Base-by-base conservation (phyloP, 345 rosid species). In the Citrus mangshanensis region DNA sequence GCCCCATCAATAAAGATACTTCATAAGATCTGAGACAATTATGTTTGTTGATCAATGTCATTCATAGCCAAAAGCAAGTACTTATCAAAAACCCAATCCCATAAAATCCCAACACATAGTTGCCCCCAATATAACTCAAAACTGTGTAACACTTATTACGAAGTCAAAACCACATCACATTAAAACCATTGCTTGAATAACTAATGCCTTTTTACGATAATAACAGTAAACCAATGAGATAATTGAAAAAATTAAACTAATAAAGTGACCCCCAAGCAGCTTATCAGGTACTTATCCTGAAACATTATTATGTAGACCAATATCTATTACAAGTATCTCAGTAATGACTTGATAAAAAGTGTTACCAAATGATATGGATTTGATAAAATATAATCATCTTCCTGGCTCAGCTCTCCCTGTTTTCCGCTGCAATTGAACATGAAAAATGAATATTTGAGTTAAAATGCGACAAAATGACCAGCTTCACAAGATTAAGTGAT, bases 351-450 rank as follows among this genome's bases (percentile, higher is more conserved):
- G 30, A 28, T 28, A 28, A 28, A 27, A 28, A 28, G 30, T 28
- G 30, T 28, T 28, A 28, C 30, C 30, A 28, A 28, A 28, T 28
- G 30, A 28, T 28, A 28, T 28, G 30, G 30, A 28, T 28, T 28
- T 28, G 30, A 28, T 28, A 28, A 28, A 28, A 28, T 28, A 28
- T 28, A 91, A 84, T 93, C 97, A 60, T 94, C 95, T n/a, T 96
- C 99, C 67, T 86, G 94, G 84, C 81, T 86, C 75, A 86, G 73
- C 58, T 89, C 99, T 28, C 89, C 92, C 42, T 91, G 95, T 83
- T 91, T 94, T 76, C 97, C 91, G 72, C 99, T 96, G 87, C 77
- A 84, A 30, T 32, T 25, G 42, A 21, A 21, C 6, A 79, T 58
- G 67, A 80, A 40, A 22, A n/a, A 40, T 74, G 51, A 77, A 28